Conservation (phyloP, 2,329 filamentous ascomycete species). For the Cladosporium sp. region DNA sequence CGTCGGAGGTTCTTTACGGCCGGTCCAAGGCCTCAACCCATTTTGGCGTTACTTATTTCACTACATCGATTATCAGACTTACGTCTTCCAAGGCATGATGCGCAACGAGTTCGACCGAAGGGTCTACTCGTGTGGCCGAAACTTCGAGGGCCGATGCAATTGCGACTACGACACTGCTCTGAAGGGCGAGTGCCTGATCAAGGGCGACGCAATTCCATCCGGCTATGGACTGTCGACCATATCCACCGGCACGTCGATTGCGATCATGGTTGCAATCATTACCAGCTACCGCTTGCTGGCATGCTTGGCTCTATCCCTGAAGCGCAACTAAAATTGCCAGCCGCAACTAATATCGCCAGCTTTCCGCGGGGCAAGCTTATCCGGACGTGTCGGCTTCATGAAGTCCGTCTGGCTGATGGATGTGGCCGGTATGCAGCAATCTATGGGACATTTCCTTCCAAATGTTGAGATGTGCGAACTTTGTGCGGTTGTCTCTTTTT, state of each 20-base stretch:
- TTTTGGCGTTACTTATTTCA: slow-evolving; percentile 88
- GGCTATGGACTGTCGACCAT: slow-evolving; percentile 61
- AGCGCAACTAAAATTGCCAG: background rate
- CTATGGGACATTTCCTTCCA: background rate
- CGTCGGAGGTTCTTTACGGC: slow-evolving; percentile 77
- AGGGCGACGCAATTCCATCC: slow-evolving; percentile 65
- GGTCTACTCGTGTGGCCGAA: slow-evolving; percentile 56
- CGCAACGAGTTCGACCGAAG: slow-evolving; percentile 74
- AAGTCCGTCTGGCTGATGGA: background rate
- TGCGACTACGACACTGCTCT: slow-evolving; percentile 63
- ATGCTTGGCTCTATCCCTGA: slow-evolving; percentile 42
- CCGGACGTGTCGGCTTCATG: background rate
- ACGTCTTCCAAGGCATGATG: slow-evolving; percentile 92
- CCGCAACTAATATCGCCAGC: background rate
- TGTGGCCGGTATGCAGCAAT: background rate
- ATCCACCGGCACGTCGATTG: slow-evolving; percentile 62
- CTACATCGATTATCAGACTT: slow-evolving; percentile 82
- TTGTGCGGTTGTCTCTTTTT: background rate
- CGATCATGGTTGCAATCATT: slow-evolving; percentile 74
- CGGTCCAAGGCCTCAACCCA: slow-evolving; percentile 66
- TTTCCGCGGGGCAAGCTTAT: background rate
- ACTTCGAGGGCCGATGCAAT: slow-evolving; percentile 52
- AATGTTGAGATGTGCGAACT: background rate
- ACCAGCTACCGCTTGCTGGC: slow-evolving; percentile 66
- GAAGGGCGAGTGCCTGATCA: slow-evolving; percentile 62